These are phyloP conservation scores for Pyropia haitanensis DNA, from an alignment of 23 red algal genomes.

Conservation along the genomic window DNA sequence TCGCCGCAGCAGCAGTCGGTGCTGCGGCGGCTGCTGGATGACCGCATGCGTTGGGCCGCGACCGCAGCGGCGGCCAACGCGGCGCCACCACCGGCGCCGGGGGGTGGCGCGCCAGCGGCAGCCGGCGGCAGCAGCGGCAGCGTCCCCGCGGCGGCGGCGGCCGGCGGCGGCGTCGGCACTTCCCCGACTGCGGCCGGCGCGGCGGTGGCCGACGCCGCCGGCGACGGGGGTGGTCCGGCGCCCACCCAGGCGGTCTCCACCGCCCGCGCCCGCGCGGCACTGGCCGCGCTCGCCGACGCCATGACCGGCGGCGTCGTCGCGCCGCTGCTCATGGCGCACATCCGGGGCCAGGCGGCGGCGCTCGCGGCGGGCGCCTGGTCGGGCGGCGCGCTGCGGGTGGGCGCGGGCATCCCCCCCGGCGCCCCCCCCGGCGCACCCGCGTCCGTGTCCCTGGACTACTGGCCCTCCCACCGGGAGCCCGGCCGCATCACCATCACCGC, in stretches of 20 bases:
- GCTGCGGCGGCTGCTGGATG: slow-evolving; percentile 21
- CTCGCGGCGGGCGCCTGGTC: slow-evolving; percentile 16
- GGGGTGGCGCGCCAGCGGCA: no score
- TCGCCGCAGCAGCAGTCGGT: slow-evolving; percentile 10
- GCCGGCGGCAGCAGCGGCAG: no score
- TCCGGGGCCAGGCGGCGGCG: slow-evolving; percentile 30
- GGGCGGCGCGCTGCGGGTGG: slow-evolving; percentile 3
- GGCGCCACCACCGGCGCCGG: no score
- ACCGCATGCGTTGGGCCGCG: slow-evolving; percentile 14
- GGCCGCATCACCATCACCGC: background rate
- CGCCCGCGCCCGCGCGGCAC: slow-evolving; percentile 11
- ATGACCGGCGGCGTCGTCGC: slow-evolving; percentile 43
- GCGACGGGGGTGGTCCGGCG: slow-evolving; percentile 11
- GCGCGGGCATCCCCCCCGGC: background rate
- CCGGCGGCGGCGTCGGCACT: no score
- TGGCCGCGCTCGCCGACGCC: slow-evolving; percentile 32
- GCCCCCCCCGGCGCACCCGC: slow-evolving; percentile 6
- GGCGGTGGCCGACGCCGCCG: slow-evolving; percentile 2
- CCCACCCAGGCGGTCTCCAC: slow-evolving; percentile 7
- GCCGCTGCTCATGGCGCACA: slow-evolving; percentile 29
- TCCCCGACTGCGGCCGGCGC: no score
- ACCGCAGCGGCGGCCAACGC: no score
- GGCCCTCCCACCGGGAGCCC: slow-evolving; percentile 22
- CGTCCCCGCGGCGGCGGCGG: no score
- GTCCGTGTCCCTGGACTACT: slow-evolving; percentile 20